Evolutionary conservation across 306 rosid genomes (phyloP), one percentile per base, ranked within the genome.

Genomic region (Castanospermum australe): DNA sequence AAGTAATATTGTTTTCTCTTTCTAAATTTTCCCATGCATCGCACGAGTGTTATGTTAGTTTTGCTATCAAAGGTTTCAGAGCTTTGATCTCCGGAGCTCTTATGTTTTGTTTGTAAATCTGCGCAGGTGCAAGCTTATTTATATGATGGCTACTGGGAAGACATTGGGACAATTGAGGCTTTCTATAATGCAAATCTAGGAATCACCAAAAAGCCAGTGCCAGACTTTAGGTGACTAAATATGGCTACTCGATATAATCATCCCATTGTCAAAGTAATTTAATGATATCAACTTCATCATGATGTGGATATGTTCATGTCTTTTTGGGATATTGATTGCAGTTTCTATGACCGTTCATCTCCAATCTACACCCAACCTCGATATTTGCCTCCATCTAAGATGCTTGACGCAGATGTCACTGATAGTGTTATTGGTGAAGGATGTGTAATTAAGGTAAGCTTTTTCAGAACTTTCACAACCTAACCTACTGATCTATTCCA

Each of bases 91-190:
- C 5, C 13, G 1, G 59, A 22, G 72, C 52, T 57, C 73, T 85
- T 52, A 74, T 51, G 76, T 21, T 61, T 20, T 67, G 30, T 39
- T 76, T 67, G 28, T 77, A 30, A 75, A 55, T 71, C 61, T 74
- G 42, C n/a, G 1, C 67, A 96, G 99, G 98, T 96, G 74, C 99
- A 96, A 90, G 99, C 99, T 72, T 90, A 93, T 87, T 83, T 96
- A 79, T 93, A 91, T 68, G 99, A 96, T 83, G 99, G 99, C 74
- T 96, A 96, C 82, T 96, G 99, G 99, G 99, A 96, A 88, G 99
- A 96, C 80, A 96, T 96, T 60, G 98, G 99, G 84, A 96, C 99
- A 28, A 96, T 96, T 72, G 99, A 96, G 81, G 99, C 99, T 78
- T 96, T 96, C 88, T 96, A 93, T 70, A 93, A 96, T 87, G 98